Evolutionary conservation across 1,139 yeast genomes (phyloP), one percentile per base, ranked within the genome.

Genomic region (Taphrina flavorubra): DNA sequence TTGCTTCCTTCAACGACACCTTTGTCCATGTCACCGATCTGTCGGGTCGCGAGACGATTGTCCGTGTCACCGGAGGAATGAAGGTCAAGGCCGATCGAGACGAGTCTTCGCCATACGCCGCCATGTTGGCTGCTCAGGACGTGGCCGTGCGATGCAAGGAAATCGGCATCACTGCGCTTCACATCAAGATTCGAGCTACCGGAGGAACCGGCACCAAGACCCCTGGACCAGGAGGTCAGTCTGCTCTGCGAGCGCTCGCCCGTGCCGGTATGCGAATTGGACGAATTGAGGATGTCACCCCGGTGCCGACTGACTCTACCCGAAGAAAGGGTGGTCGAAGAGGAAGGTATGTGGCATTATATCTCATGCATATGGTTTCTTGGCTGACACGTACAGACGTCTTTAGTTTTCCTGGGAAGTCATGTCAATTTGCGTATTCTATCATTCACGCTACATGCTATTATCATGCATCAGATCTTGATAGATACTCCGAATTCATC

Each of bases 291-390:
- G 99, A 95, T 84, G 99, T 95, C 77, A 95, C 99, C 78, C 99
- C 99, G 84, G 94, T 95, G 80, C 99, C 99, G 83, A 94, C 99
- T 77, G 99, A 95, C 85, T 92, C 98, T 80, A 95, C 99, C 84
- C 95, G 99, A 89, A 91, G 96, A 90, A 95, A 95, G 96, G 99
- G 99, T 91, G 99, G 99, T 90, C 95, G 99, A 88, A 92, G 99
- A 89, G 99, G 99, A 92, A 42, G 62, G 49, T 40, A 13, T 39
- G 49, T 56, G n/a, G 31, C 20, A 8, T 25, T 7, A 6, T 34
- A 2, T 31, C 25, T 36, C 25, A 1, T 7, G 11, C 42, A 25
- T 25, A 51, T 11, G 39, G 16, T 11, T 3, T 25, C 11, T 13
- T n/a, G 14, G 16, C 58, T 53, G 25, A 53, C 42, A 36, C 3